Base-by-base conservation (phyloP, 2,329 filamentous ascomycete species). In the Monascus ruber region DNA sequence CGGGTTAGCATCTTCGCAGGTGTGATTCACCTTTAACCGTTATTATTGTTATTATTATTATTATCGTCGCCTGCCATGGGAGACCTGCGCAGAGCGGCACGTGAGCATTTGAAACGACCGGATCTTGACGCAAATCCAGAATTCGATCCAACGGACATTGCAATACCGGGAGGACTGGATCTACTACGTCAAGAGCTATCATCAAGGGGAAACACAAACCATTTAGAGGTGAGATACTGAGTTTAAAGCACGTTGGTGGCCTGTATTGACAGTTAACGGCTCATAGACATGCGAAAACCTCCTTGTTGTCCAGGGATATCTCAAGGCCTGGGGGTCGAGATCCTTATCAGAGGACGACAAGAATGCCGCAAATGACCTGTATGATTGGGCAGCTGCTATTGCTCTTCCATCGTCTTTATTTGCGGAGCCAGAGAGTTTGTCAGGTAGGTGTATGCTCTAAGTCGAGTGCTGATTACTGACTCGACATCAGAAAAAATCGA, bases 371-470 rank as follows among this genome's bases (percentile, higher is more conserved):
- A 49, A 51, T 27, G 44, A 48, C 5, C 34, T 66, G 2, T 58
- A 58, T 33, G 41, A 46, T 7, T 65, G 63, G 63, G 48, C 55
- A 26, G 51, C 50, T 35, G 26, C 37, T 11, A 31, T 47, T 36
- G 55, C 60, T 8, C 44, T 63, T 8, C 62, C 62, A 5, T 55
- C 48, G 9, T 41, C 55, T 5, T 52, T 53, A 26, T 64, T 63
- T 42, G 51, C 54, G 24, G 44, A 47, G 9, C 32, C 27, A 29
- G 28, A 29, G 28, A 10, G 10, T 10, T 29, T 6, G 28, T 29
- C 28, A 29, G 28, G 28, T 29, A 29, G 6, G 28, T 10, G 10
- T 10, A 29, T 17, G 17, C 17, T 17, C 17, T 17, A 17, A 17
- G 17, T 17, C 17, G 17, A 17, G 17, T 17, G 17, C 17, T 2